Percentiles rank a stretch among this genome's conserved stretches.
Conservation (phyloP, 179 eudicot genomes). For the Silene coronaria region DNA sequence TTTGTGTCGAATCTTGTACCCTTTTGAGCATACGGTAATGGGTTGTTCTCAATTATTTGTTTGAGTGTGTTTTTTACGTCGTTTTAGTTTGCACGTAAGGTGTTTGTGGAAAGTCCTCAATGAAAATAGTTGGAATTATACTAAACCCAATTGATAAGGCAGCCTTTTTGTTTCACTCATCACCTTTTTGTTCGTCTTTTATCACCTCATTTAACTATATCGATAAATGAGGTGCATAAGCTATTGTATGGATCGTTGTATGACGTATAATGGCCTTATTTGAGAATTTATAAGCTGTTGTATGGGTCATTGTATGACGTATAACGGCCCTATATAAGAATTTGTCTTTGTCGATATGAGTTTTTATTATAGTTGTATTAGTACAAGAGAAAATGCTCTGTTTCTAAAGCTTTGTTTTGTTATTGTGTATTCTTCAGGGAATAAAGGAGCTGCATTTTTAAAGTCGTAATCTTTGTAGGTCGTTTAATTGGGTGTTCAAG, state of each 20-base stretch:
- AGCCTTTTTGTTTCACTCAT: slow-evolving; percentile 11
- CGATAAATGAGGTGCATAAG: not conserved
- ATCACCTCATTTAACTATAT: too few relatives aligned
- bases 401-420: slow-evolving; percentile 18
- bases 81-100: not conserved
- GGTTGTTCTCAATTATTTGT: not conserved
- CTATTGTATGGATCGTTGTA: not conserved
- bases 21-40: not conserved
- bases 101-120: slow-evolving; percentile 3
- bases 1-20: not conserved
- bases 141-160: slow-evolving; percentile 24
- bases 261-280: not conserved
- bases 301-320: too few relatives aligned
- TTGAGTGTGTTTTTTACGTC: not conserved
- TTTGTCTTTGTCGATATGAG: too few relatives aligned
- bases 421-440: slow-evolving; percentile 26
- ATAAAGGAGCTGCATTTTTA: not conserved
- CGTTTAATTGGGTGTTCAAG: not conserved
- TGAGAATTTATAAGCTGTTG: too few relatives aligned
- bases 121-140: slow-evolving; percentile 18
- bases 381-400: slow-evolving; percentile 7
- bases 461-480: not conserved
- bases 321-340: too few relatives aligned
- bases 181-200: not conserved
- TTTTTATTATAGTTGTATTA: too few relatives aligned